These are phyloP conservation scores for Cryptococcus depauperatus DNA, from an alignment of 1,284 basidiomycete species.

Conservation along the genomic window DNA sequence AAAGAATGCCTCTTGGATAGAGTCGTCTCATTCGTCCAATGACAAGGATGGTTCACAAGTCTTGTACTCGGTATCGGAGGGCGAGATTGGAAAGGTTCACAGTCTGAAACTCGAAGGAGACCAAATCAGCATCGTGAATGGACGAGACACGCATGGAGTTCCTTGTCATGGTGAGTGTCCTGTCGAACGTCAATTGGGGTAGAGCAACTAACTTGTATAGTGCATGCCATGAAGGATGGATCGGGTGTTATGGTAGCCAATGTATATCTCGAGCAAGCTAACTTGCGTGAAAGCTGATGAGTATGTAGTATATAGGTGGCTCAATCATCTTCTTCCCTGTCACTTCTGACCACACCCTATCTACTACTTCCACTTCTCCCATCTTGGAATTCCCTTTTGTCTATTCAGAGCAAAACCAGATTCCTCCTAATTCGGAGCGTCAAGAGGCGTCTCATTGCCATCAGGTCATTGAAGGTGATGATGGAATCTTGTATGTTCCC, in stretches of 20 bases:
- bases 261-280: constrained; percentile 18
- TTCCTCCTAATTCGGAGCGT: constrained; percentile 34
- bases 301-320: constrained; percentile 25
- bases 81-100: constrained; percentile 24
- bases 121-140: constrained; percentile 24
- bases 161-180: constrained; percentile 33
- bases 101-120: constrained; percentile 21
- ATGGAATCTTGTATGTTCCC: constrained; percentile 31
- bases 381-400: constrained; percentile 26
- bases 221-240: constrained; percentile 36
- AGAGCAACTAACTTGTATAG: constrained; percentile 13
- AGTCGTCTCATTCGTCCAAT: constrained; percentile 12
- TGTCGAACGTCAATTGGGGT: not conserved
- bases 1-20: constrained; percentile 36
- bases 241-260: constrained; percentile 37
- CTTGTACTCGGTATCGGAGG: constrained; percentile 34
- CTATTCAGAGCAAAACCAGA: constrained; percentile 17
- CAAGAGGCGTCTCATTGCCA: constrained; percentile 42
- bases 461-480: constrained; percentile 35
- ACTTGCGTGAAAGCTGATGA: not conserved
- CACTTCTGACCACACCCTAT: constrained; percentile 22
- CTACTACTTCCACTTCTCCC: constrained; percentile 19
- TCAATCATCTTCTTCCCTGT: constrained; percentile 31
- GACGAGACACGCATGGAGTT: constrained; percentile 26
- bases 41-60: constrained; percentile 10